Base-by-base conservation (phyloP, 176 grass and related monocot species). In the Echinochloa phyllopogon region DNA sequence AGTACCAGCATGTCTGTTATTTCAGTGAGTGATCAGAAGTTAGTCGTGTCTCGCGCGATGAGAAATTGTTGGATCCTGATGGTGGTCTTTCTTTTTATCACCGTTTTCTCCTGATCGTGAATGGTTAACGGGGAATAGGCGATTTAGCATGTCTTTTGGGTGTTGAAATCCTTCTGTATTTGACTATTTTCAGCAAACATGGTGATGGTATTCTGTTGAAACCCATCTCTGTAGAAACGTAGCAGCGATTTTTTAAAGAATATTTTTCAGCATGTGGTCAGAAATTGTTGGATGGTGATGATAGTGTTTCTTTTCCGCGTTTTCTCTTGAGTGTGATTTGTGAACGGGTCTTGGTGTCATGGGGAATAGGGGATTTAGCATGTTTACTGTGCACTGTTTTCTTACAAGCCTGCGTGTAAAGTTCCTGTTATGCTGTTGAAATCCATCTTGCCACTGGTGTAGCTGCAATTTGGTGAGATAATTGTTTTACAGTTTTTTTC, bases 301-400 rank as follows among this genome's bases (percentile, higher is more conserved):
- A 33, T 13, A 23, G 18, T 40, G 5, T 10, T 53, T 38, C 5
- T 4, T 18, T 33, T n/a, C 17, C 27, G 20, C 18, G 59, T 65
- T 79, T 64, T 65, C 0, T n/a, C 18, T 29, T 15, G 25, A 11
- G 5, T 3, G 0, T 33, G 29, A 33, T 33, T 33, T 1, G 29
- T 84, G 47, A 84, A 76, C 23, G 3, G 29, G 51, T 64, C 56
- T n/a, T 62, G 69, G 69, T 18, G 12, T 63, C 41, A 48, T 63
- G 56, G 43, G 27, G 27, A 50, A 16, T 21, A 65, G 12, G 23
- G 10, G 42, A 27, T 29, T 10, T 72, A 25, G 0, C 8, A 6
- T 72, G 40, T 60, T 44, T 23, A 25, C 12, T 55, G 48, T 39
- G 40, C 11, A 15, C 4, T n/a, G 6, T 38, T n/a, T 24, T 50